These are phyloP conservation scores for Cadophora luteo-olivacea DNA, from an alignment of 2,329 filamentous ascomycete genomes.

Conservation along the genomic window DNA sequence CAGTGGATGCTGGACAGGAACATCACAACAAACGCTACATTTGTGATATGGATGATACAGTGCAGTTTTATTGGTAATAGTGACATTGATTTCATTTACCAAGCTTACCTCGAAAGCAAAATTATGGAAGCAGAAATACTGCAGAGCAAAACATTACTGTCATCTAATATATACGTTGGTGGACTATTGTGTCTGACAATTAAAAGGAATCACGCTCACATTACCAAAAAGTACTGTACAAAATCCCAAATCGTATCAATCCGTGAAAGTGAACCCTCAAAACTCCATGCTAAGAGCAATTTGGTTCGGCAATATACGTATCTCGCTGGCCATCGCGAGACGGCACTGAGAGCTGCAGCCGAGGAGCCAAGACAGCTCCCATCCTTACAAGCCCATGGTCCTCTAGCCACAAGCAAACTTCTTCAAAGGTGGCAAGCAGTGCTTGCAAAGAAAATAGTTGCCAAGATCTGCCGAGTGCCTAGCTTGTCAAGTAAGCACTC, in stretches of 20 bases:
- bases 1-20: too few relatives aligned
- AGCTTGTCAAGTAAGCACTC: neutral
- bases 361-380: too few relatives aligned
- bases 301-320: neutral
- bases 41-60: too few relatives aligned
- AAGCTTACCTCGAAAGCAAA: too few relatives aligned
- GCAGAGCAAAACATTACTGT: neutral
- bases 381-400: neutral
- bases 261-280: neutral
- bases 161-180: neutral
- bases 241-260: neutral
- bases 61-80: too few relatives aligned
- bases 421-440: neutral
- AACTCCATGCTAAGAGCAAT: slow-evolving; percentile 13
- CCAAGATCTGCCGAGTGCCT: slow-evolving; percentile 57
- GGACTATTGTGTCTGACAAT: too few relatives aligned
- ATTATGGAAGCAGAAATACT: neutral
- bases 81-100: too few relatives aligned
- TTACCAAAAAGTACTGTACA: slow-evolving; percentile 15
- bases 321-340: neutral
- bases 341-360: neutral
- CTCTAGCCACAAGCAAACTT: neutral
- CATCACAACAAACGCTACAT: too few relatives aligned
- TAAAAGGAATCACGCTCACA: neutral
- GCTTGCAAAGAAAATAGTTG: slow-evolving; percentile 75